Base-by-base conservation (phyloP, 1,139 yeast genomes). In the Debaryomyces coudertii region DNA sequence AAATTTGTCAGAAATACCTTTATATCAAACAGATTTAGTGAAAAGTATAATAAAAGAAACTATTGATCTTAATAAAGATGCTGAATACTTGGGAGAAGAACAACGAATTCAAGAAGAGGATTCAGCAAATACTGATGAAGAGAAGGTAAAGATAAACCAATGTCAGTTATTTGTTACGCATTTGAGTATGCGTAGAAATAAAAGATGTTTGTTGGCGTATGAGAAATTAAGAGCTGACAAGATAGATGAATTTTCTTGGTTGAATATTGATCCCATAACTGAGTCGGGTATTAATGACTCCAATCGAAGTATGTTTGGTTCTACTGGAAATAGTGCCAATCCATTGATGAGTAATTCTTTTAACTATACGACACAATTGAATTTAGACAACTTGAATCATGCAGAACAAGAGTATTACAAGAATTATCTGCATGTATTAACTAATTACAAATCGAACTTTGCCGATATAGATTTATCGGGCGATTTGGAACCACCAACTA, bases 381-480 rank as follows among this genome's bases (percentile, higher is more conserved):
- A 64, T 4, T 44, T 78, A 42, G 80, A 76, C 48, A 85, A 84
- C 55, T 68, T 89, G 48, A 85, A 85, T 49, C 92, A 87, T 50
- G 75, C 83, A 36, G 99, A 93, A 59, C 90, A 83, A 55, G 95
- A 87, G 42, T 93, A 92, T 62, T 70, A 83, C 54, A 80, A 82
- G 48, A 77, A 79, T 30, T 92, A 90, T 63, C 80, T 82, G 38
- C 90, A 87, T 42, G 67, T 89, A 37, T 69, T 90, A 30, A 82
- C 89, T 37, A 86, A 85, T 49, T 84, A 85, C 66, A 90, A 90
- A 57, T 87, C 95, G 11, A 78, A 80, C 7, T 84, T 89, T 70
- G 79, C 90, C 0, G 97, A 90, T 53, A 70, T 93, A n/a, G 99
- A 93, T 59, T 70, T 93, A 33, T 81, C 93, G 23, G 98, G 98